Percentiles rank a stretch among this genome's conserved stretches.
These are phyloP conservation scores for Dryadomyces quercus-mongolicae DNA, from an alignment of 2,329 filamentous ascomycete genomes.

Conservation along the genomic window DNA sequence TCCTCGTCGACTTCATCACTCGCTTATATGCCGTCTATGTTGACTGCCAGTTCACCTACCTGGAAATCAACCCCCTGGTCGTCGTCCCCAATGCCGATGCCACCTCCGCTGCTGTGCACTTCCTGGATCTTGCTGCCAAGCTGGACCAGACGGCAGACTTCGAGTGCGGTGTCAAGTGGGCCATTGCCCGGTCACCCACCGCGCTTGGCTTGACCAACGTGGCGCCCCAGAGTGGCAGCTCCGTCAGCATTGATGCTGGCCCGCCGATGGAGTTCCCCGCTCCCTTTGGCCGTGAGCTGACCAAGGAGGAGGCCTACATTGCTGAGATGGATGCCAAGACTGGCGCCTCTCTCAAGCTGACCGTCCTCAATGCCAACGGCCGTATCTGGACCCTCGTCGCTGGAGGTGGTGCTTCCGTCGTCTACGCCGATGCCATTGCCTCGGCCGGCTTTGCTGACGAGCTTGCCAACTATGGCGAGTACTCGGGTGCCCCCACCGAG, in stretches of 20 bases:
- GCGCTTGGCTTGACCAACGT: constrained; percentile 72
- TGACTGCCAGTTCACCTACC: constrained; percentile 99
- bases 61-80: constrained; percentile 98
- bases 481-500: constrained; percentile 97
- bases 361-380: constrained; percentile 81
- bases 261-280: constrained; percentile 98
- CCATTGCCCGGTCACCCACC: constrained; percentile 80
- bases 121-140: constrained; percentile 97
- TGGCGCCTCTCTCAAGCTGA: constrained; percentile 96
- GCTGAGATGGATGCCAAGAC: constrained; percentile 98
- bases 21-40: constrained; percentile 97
- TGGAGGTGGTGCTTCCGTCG: constrained; percentile 97
- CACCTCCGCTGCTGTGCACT: constrained; percentile 90
- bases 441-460: constrained; percentile 90
- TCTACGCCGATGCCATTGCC: constrained; percentile 97
- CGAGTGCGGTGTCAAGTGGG: constrained; percentile 98
- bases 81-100: constrained; percentile 89
- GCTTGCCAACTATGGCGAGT: constrained; percentile 98
- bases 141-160: constrained; percentile 98
- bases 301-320: constrained; percentile 99
- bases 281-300: constrained; percentile 95
- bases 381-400: constrained; percentile 97
- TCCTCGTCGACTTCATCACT: constrained; percentile 98
- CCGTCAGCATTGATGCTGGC: constrained; percentile 89
- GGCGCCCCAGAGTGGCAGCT: constrained; percentile 49